Conservation (phyloP, 345 rosid genomes). For the Rhodamnia rubescens region DNA sequence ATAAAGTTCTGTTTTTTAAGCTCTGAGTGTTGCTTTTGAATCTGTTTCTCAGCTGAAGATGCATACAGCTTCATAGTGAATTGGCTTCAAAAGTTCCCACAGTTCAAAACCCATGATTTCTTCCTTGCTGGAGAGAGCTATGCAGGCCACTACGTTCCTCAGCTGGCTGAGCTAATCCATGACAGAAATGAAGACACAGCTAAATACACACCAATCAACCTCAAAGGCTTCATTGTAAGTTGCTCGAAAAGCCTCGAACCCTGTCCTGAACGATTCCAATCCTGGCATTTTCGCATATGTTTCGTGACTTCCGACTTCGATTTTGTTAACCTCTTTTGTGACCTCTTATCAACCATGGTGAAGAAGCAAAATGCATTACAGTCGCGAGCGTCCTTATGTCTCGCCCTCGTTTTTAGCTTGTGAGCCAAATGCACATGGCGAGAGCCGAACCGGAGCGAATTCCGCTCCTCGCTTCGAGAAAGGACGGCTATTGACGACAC, state of each 20-base stretch:
- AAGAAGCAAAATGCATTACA: background rate
- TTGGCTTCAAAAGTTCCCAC: slow-evolving; percentile 28
- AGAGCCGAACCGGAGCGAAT: no score
- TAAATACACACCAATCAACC: slow-evolving; percentile 18
- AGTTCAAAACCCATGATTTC: slow-evolving; percentile 19
- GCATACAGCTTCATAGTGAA: slow-evolving; percentile 17
- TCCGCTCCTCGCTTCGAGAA: background rate
- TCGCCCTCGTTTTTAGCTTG: background rate
- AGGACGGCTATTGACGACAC: background rate
- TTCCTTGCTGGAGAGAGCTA: slow-evolving; percentile 30
- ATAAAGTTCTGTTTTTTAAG: background rate
- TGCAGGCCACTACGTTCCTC: slow-evolving; percentile 52
- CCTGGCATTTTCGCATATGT: background rate
- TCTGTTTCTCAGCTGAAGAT: slow-evolving; percentile 13
- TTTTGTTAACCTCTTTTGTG: background rate
- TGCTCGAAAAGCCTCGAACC: background rate
- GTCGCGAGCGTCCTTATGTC: background rate
- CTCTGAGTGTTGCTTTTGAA: background rate
- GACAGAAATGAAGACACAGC: slow-evolving; percentile 32
- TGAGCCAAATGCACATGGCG: background rate
- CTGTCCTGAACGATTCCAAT: background rate
- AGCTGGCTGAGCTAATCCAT: slow-evolving; percentile 47
- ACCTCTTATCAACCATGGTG: background rate
- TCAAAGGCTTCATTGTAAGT: slow-evolving; percentile 23
- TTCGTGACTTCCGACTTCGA: background rate